Percentiles rank a stretch among this genome's conserved stretches.
phyloP scores from a whole-genome alignment of 148 eudicot genomes.

The Rhododendron ovatum region DNA sequence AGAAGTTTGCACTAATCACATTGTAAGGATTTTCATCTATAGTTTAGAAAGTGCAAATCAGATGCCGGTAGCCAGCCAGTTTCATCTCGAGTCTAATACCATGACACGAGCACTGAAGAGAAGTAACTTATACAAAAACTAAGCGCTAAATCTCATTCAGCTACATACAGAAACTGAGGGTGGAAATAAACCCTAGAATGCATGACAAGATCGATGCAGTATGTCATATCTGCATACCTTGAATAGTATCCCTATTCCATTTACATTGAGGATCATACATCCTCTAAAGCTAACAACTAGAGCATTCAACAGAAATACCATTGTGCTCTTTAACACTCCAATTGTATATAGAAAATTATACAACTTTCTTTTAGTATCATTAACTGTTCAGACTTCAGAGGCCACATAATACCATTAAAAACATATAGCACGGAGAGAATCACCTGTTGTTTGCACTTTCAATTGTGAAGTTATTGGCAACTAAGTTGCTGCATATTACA shows the following conservation, averaged over 20 bases:
- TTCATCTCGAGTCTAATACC: background rate
- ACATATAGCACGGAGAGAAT: background rate
- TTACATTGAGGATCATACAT: background rate
- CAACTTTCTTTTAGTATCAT: background rate
- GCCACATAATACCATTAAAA: background rate
- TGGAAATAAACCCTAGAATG: background rate
- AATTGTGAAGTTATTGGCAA: slow-evolving; percentile 70
- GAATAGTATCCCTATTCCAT: background rate
- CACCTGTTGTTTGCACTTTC: slow-evolving; percentile 58
- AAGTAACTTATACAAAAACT: too few relatives aligned
- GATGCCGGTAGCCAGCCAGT: background rate
- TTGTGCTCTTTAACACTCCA: background rate
- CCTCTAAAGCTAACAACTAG: background rate
- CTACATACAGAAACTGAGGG: background rate
- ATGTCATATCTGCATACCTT: background rate
- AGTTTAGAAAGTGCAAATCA: background rate
- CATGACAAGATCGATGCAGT: background rate
- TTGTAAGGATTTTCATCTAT: background rate
- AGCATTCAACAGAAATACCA: background rate
- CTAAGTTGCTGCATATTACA: slow-evolving; percentile 63
- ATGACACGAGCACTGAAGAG: background rate
- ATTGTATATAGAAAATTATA: background rate
- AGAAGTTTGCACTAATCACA: background rate
- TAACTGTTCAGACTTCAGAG: background rate
- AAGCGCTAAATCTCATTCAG: background rate